Evolutionary conservation across 73 alveolate species (phyloP).

Genomic region (Halteria grandinella): DNA sequence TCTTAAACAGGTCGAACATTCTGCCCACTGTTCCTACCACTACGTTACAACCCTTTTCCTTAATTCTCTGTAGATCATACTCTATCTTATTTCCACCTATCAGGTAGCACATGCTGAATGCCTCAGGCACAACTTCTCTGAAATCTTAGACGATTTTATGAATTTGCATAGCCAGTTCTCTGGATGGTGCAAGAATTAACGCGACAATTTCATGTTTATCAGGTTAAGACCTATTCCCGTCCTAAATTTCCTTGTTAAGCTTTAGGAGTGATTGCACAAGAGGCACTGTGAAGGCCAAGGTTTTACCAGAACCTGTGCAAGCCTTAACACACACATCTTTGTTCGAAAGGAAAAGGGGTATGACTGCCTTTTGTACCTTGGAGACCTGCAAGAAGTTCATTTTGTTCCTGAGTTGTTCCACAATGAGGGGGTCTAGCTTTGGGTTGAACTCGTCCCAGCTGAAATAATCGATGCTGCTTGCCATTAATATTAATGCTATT

Average conservation of each 20-base stretch:
- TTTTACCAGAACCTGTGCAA: conserved; percentile 99
- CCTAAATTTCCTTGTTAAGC: conserved; percentile 47
- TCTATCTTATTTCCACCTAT: conserved; percentile 93
- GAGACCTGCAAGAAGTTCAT: conserved; percentile 71
- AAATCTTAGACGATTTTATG: conserved; percentile 82
- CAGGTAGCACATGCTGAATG: conserved; percentile 65
- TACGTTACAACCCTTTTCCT: conserved; percentile 88
- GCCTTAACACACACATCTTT: conserved; percentile 93
- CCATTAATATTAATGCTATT: neutral
- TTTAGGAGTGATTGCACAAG: conserved; percentile 66
- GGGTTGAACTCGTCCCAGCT: too few relatives aligned
- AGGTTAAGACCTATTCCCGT: neutral
- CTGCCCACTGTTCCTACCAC: conserved; percentile 98
- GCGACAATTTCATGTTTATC: conserved; percentile 70
- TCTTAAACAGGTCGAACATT: conserved; percentile 89
- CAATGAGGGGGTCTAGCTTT: conserved; percentile 6
- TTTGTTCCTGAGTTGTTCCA: conserved; percentile 33
- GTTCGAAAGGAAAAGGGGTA: conserved; percentile 77
- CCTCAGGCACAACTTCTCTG: conserved; percentile 43
- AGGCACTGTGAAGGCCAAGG: conserved; percentile 93
- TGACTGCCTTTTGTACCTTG: conserved; percentile 85
- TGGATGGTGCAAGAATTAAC: conserved; percentile 94
- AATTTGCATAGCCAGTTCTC: conserved; percentile 98
- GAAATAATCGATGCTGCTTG: too few relatives aligned
- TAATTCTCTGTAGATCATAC: conserved; percentile 82